Conservation (phyloP, 441 rosid genomes). For the Lepidium campestre region DNA sequence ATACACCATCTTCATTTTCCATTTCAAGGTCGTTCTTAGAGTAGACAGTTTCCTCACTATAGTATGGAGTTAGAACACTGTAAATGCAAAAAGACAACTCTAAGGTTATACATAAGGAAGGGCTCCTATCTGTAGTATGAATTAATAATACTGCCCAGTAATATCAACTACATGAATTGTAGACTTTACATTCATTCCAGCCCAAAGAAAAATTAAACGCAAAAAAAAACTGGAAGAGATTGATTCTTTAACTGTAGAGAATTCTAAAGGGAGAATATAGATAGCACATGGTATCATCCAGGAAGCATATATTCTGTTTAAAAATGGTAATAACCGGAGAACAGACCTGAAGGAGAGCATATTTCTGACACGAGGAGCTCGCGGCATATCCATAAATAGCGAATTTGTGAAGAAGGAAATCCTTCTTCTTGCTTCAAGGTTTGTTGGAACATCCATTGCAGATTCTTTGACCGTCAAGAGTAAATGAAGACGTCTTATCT, state of each 20-base stretch:
- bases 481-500: constrained; percentile 93
- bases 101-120: constrained; percentile 4
- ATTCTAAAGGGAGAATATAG: background rate
- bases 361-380: constrained; percentile 89
- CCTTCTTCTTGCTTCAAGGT: constrained; percentile 98
- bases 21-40: constrained; percentile 87
- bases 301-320: background rate
- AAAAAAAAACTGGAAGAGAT: background rate
- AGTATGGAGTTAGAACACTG: constrained; percentile 98
- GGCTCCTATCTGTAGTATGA: background rate
- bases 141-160: background rate
- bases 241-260: background rate
- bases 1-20: constrained; percentile 98
- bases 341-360: constrained; percentile 96
- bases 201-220: background rate
- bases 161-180: constrained; percentile 1
- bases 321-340: constrained; percentile 8
- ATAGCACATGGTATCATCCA: background rate
- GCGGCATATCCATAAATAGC: constrained; percentile 98
- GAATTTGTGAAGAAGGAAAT: constrained; percentile 94
- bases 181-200: background rate
- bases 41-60: constrained; percentile 94
- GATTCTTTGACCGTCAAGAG: constrained; percentile 94
- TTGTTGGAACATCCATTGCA: constrained; percentile 82
- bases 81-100: constrained; percentile 24